Evolutionary conservation across 345 rosid genomes (phyloP).

Genomic region (Aquilaria malaccensis): DNA sequence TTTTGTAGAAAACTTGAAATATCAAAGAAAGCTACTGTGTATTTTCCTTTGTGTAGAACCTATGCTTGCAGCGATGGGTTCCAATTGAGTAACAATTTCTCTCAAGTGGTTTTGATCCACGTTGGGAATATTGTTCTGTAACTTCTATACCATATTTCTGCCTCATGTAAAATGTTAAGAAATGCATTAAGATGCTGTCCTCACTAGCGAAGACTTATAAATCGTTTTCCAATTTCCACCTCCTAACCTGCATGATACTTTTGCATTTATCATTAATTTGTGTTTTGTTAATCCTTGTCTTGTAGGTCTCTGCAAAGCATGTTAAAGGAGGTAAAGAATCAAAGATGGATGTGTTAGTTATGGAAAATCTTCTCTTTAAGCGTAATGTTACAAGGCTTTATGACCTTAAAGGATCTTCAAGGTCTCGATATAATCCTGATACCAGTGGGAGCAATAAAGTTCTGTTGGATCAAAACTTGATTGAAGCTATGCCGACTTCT

Average conservation of each 20-base stretch:
- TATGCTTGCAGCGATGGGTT: background rate
- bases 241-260: slow-evolving; percentile 1
- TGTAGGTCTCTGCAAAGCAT: slow-evolving; percentile 79
- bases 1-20: background rate
- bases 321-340: slow-evolving; percentile 87
- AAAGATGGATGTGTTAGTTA: slow-evolving; percentile 89
- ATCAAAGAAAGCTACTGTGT: background rate
- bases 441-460: slow-evolving; percentile 84
- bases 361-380: slow-evolving; percentile 91
- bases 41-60: background rate
- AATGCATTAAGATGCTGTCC: no score
- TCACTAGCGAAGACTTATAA: background rate
- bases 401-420: slow-evolving; percentile 93
- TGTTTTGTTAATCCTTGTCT: slow-evolving; percentile 17
- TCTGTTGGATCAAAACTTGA: slow-evolving; percentile 89
- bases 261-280: background rate
- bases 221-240: background rate
- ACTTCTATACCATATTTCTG: no score
- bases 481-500: slow-evolving; percentile 95
- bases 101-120: background rate
- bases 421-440: slow-evolving; percentile 90
- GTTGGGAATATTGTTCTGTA: background rate
- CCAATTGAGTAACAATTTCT: no score
- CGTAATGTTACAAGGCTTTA: slow-evolving; percentile 74
- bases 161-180: no score